Evolutionary conservation across 2,329 filamentous ascomycete species (phyloP).

Genomic region (Anisogramma anomala): DNA sequence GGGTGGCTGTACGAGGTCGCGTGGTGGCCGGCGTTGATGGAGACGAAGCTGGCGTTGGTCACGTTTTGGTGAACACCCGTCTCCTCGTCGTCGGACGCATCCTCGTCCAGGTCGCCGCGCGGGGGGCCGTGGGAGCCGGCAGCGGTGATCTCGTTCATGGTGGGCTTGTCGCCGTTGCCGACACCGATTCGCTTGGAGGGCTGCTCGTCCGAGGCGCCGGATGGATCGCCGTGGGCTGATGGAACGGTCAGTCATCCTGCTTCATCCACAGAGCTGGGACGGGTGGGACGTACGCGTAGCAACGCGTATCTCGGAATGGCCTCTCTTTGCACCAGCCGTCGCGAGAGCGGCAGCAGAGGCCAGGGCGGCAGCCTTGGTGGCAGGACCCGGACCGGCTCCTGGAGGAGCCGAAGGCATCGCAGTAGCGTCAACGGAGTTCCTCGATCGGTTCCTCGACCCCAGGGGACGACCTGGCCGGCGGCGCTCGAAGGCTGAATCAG

Average conservation of each 20-base stretch:
- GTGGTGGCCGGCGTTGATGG: not conserved
- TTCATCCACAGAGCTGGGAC: not conserved
- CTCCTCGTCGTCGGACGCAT: not conserved
- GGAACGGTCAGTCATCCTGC: too few species aligned
- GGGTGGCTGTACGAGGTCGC: not conserved
- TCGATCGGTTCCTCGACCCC: constrained; percentile 9
- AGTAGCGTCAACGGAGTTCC: not conserved
- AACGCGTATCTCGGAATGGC: constrained; percentile 8
- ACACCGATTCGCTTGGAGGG: constrained; percentile 4
- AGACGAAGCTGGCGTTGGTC: not conserved
- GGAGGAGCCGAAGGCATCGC: not conserved
- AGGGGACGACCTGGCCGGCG: constrained; percentile 12
- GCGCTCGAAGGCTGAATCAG: constrained; percentile 13
- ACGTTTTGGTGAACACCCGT: not conserved
- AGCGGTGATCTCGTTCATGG: not conserved
- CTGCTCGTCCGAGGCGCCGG: constrained; percentile 3
- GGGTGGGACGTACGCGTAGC: constrained; percentile 9
- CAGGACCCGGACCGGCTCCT: not conserved
- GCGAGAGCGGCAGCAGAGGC: constrained; percentile 11
- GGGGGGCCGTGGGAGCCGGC: not conserved
- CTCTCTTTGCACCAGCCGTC: constrained; percentile 11
- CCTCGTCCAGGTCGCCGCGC: not conserved
- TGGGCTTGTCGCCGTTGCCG: constrained; percentile 1
- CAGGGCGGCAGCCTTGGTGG: constrained; percentile 12
- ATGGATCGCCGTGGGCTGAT: too few species aligned